phyloP scores from a whole-genome alignment of 1,284 basidiomycete species.

The Microbotryum lychnidis-dioicae region DNA sequence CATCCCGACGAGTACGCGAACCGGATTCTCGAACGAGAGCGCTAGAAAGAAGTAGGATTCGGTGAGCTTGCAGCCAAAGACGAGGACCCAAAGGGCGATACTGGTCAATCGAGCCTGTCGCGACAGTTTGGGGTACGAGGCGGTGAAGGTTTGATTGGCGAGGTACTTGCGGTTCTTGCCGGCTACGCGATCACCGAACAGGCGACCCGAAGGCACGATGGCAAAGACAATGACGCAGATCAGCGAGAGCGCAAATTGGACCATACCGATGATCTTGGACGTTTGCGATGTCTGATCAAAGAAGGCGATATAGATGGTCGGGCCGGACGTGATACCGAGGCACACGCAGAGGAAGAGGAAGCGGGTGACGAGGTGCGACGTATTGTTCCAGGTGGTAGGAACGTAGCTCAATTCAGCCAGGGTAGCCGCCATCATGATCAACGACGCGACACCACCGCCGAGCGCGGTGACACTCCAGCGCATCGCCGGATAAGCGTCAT shows the following conservation, averaged over 20 bases:
- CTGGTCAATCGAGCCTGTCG: slow-evolving; percentile 60
- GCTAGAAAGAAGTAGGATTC: slow-evolving; percentile 96
- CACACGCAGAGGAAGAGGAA: slow-evolving; percentile 75
- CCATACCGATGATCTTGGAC: slow-evolving; percentile 76
- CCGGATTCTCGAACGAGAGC: slow-evolving; percentile 80
- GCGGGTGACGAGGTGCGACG: slow-evolving; percentile 80
- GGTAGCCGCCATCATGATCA: slow-evolving; percentile 89
- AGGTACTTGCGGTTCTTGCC: slow-evolving; percentile 90
- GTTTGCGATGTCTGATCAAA: slow-evolving; percentile 58
- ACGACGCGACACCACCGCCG: slow-evolving; percentile 77
- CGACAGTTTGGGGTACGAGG: slow-evolving; percentile 70
- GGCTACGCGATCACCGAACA: slow-evolving; percentile 90
- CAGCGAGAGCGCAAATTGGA: slow-evolving; percentile 84
- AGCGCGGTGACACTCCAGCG: slow-evolving; percentile 80
- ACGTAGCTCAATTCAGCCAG: slow-evolving; percentile 90
- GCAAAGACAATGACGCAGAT: slow-evolving; percentile 72
- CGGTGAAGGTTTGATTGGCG: slow-evolving; percentile 90
- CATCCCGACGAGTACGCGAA: slow-evolving; percentile 86
- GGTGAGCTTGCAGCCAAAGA: slow-evolving; percentile 87
- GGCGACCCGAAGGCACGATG: slow-evolving; percentile 79
- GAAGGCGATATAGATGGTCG: slow-evolving; percentile 80
- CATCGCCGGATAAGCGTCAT: slow-evolving; percentile 59
- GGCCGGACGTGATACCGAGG: slow-evolving; percentile 73
- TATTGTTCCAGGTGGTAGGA: slow-evolving; percentile 94
- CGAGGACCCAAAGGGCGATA: slow-evolving; percentile 69